Evolutionary conservation across 2,329 filamentous ascomycete genomes (phyloP).

Genomic region (Colletotrichum acutatum): DNA sequence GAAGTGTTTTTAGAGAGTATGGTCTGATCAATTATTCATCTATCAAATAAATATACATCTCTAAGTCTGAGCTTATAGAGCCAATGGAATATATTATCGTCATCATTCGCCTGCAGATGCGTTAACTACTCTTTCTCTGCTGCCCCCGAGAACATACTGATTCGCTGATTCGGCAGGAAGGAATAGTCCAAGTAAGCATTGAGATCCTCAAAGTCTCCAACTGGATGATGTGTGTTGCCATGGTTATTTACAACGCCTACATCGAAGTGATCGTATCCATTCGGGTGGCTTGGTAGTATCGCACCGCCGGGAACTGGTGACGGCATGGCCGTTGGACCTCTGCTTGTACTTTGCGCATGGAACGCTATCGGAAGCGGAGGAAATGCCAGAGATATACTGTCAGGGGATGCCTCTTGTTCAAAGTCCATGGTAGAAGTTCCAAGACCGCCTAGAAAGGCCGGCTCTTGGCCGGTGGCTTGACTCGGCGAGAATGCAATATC

Average conservation of each 20-base stretch:
- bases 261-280: neutral
- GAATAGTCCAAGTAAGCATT: slow-evolving; percentile 40
- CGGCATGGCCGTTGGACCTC: slow-evolving; percentile 28
- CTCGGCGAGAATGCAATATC: neutral
- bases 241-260: neutral
- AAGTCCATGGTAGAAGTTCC: slow-evolving; percentile 13
- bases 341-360: slow-evolving; percentile 37
- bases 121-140: neutral
- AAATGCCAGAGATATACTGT: slow-evolving; percentile 47
- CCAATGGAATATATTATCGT: neutral
- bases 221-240: neutral
- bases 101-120: neutral
- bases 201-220: slow-evolving; percentile 36
- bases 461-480: neutral
- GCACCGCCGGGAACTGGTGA: slow-evolving; percentile 12
- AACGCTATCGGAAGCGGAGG: slow-evolving; percentile 46
- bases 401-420: slow-evolving; percentile 33
- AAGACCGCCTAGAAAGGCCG: neutral
- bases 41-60: neutral
- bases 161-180: slow-evolving; percentile 39
- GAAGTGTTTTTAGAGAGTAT: neutral
- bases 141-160: slow-evolving; percentile 40
- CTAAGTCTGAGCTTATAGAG: no score
- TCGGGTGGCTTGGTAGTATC: neutral
- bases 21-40: neutral